phyloP scores from a whole-genome alignment of 2,329 filamentous ascomycete genomes.

The Hymenoscyphus albidus region DNA sequence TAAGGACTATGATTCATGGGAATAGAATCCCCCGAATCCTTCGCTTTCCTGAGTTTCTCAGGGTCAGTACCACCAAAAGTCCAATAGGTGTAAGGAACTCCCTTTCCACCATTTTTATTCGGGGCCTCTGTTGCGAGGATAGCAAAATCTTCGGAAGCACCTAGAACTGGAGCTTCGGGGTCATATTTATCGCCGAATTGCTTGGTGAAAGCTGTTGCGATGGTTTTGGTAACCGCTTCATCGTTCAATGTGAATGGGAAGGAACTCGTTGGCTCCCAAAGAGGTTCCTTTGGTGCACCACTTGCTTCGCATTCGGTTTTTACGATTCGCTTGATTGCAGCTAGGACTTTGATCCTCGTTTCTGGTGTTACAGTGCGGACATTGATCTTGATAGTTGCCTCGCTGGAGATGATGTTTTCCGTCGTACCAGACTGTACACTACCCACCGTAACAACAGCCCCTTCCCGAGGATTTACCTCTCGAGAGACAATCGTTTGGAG shows the following conservation, averaged over 20 bases:
- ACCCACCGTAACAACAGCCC: conserved; percentile 43
- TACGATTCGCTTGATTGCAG: conserved; percentile 42
- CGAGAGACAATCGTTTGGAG: conserved; percentile 40
- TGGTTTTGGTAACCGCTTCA: conserved; percentile 14
- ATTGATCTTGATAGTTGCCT: conserved; percentile 40
- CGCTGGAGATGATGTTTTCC: conserved; percentile 44
- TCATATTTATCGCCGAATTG: conserved; percentile 26
- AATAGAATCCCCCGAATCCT: conserved; percentile 18
- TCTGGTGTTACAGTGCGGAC: conserved; percentile 37
- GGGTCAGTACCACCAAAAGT: conserved; percentile 39
- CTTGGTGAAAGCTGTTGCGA: conserved; percentile 16
- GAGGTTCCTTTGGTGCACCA: conserved; percentile 30
- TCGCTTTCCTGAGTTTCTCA: conserved; percentile 15
- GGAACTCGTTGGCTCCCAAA: conserved; percentile 18
- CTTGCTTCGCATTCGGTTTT: conserved; percentile 50
- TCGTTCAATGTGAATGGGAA: conserved; percentile 28
- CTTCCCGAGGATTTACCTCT: conserved; percentile 39
- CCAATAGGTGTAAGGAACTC: conserved; percentile 36
- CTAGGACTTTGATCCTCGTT: conserved; percentile 36
- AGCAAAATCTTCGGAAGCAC: conserved; percentile 34
- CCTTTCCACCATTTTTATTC: conserved; percentile 13
- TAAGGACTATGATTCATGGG: conserved; percentile 57
- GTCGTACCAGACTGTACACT: conserved; percentile 41
- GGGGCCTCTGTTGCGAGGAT: conserved; percentile 45
- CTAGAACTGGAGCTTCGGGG: conserved; percentile 13